Evolutionary conservation across 805 yeast genomes (phyloP).

Genomic region (Wickerhamomyces chaumierensis): DNA sequence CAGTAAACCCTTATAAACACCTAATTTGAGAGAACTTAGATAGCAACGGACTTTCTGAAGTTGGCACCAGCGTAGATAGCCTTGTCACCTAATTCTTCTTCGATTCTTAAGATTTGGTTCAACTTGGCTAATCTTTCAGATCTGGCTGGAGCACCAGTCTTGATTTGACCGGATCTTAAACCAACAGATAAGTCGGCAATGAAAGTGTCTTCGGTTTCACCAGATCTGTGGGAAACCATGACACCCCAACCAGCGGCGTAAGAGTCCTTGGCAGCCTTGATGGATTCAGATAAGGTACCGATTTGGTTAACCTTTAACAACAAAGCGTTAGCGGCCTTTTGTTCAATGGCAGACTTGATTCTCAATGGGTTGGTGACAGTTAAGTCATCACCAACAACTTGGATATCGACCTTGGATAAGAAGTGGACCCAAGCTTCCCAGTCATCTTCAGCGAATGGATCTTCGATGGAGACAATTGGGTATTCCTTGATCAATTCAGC

Average conservation of each 20-base stretch:
- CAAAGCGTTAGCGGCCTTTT: slow-evolving; percentile 91
- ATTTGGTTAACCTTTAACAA: slow-evolving; percentile 98
- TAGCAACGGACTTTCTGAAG: slow-evolving; percentile 48
- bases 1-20: neutral
- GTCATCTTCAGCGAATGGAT: slow-evolving; percentile 99
- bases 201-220: slow-evolving; percentile 98
- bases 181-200: slow-evolving; percentile 98
- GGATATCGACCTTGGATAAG: slow-evolving; percentile 64
- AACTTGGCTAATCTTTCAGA: slow-evolving; percentile 98
- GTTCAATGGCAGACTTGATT: slow-evolving; percentile 90
- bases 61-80: slow-evolving; percentile 90
- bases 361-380: slow-evolving; percentile 96
- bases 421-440: slow-evolving; percentile 97
- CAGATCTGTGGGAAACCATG: slow-evolving; percentile 99
- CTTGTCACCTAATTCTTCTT: slow-evolving; percentile 97
- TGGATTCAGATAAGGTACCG: slow-evolving; percentile 93
- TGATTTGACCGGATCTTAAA: slow-evolving; percentile 96
- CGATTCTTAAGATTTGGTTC: slow-evolving; percentile 97
- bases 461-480: slow-evolving; percentile 98
- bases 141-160: slow-evolving; percentile 99
- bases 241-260: slow-evolving; percentile 98
- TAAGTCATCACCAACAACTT: slow-evolving; percentile 96
- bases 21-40: slow-evolving; percentile 11
- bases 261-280: slow-evolving; percentile 92
- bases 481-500: slow-evolving; percentile 68